These are phyloP conservation scores for Talaromyces atroroseus DNA, from an alignment of 2,329 filamentous ascomycete genomes.

Conservation along the genomic window DNA sequence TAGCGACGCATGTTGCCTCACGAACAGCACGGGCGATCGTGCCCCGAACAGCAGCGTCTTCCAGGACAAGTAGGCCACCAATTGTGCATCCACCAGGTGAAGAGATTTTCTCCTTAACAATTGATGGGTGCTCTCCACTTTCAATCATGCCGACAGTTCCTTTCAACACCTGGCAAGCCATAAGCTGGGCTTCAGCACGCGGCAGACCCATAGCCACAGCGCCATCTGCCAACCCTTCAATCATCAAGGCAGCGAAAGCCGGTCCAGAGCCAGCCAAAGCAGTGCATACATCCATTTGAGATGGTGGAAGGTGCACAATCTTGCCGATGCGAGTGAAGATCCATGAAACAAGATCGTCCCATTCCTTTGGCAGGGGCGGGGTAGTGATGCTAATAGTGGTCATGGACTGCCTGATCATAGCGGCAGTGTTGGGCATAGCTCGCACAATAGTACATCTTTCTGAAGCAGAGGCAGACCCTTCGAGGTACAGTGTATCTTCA, in stretches of 20 bases:
- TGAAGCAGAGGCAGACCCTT: constrained; percentile 32
- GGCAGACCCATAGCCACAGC: constrained; percentile 59
- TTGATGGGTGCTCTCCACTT: constrained; percentile 54
- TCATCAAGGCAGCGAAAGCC: constrained; percentile 55
- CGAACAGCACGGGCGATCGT: constrained; percentile 51
- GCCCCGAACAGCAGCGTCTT: constrained; percentile 53
- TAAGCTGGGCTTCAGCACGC: constrained; percentile 53
- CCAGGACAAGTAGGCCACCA: constrained; percentile 55
- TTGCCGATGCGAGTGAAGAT: constrained; percentile 51
- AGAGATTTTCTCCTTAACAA: constrained; percentile 56
- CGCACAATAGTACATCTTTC: constrained; percentile 56
- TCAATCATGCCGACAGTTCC: constrained; percentile 56
- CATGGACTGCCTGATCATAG: constrained; percentile 73
- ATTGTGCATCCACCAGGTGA: constrained; percentile 61
- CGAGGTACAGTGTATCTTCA: constrained; percentile 57
- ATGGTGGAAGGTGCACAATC: constrained; percentile 47
- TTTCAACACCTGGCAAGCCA: constrained; percentile 59
- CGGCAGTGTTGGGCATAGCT: constrained; percentile 81
- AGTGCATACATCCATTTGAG: constrained; percentile 53
- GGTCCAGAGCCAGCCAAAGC: constrained; percentile 58
- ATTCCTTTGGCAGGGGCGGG: constrained; percentile 42
- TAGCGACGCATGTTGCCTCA: constrained; percentile 56
- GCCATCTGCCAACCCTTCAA: constrained; percentile 57
- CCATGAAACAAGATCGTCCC: constrained; percentile 46
- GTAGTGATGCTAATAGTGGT: constrained; percentile 63